phyloP scores from a whole-genome alignment of 352 stramenopile genomes.

The Globisporangium canariense region DNA sequence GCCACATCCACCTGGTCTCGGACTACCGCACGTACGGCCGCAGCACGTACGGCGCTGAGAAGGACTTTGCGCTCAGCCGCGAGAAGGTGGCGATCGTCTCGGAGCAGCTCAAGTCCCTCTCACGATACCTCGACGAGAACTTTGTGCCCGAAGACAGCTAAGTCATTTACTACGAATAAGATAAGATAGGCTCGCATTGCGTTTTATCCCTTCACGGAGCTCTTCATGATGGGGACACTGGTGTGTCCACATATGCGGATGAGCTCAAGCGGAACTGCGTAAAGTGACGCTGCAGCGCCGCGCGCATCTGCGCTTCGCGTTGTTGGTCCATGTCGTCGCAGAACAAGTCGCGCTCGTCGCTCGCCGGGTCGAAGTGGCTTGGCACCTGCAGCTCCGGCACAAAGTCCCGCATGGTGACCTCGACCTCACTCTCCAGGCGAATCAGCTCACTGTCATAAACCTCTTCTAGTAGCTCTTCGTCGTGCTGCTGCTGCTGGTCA shows the following conservation, averaged over 20 bases:
- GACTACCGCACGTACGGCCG: conserved; percentile 82
- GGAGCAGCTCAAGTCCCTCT: conserved; percentile 73
- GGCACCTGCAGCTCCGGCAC: conserved; percentile 29
- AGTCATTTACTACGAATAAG: conserved; percentile 5
- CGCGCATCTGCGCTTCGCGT: conserved; percentile 33
- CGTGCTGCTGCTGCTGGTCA: neutral
- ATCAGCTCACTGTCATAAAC: conserved; percentile 12
- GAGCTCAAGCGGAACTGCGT: conserved; percentile 29
- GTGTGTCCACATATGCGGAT: neutral
- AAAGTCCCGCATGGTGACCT: conserved; percentile 37
- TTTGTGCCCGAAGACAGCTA: conserved; percentile 60
- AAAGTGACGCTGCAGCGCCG: conserved; percentile 62
- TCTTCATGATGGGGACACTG: neutral
- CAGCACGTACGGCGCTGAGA: conserved; percentile 83
- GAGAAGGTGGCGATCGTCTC: conserved; percentile 80
- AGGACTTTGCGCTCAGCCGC: conserved; percentile 69
- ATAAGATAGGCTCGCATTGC: neutral
- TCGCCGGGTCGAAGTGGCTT: conserved; percentile 2
- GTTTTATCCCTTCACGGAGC: neutral
- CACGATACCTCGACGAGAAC: conserved; percentile 75
- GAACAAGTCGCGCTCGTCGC: conserved; percentile 18
- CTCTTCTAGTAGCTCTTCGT: neutral
- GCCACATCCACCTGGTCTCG: conserved; percentile 82
- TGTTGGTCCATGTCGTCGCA: conserved; percentile 26
- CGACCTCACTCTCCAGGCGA: conserved; percentile 27